Conservation (phyloP, 345 rosid genomes). For the Trapa bicornis region DNA sequence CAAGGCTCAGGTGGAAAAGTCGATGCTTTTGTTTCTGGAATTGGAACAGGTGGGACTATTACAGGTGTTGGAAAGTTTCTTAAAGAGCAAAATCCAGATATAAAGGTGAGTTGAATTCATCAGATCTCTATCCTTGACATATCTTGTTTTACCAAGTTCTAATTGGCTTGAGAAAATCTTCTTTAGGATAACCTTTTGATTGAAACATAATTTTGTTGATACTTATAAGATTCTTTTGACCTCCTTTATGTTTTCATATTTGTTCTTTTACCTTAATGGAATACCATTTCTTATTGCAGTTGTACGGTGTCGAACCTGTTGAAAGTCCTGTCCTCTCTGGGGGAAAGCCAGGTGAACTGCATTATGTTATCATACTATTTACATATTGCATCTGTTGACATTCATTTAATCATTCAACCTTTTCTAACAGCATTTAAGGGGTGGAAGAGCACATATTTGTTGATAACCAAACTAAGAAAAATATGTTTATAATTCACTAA, state of each 20-base stretch:
- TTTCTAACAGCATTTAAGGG: neutral
- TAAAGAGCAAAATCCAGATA: conserved; percentile 59
- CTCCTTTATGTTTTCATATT: neutral
- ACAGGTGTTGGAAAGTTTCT: conserved; percentile 83
- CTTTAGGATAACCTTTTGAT: neutral
- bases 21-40: conserved; percentile 81
- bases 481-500: neutral
- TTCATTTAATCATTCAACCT: neutral
- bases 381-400: neutral
- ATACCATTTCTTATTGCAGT: conserved; percentile 23
- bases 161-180: neutral
- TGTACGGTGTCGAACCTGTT: conserved; percentile 73
- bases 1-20: conserved; percentile 67
- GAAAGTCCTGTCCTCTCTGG: conserved; percentile 77
- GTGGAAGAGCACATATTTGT: neutral
- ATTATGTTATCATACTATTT: neutral
- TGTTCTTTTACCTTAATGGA: neutral
- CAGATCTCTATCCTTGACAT: neutral
- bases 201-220: neutral
- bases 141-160: neutral
- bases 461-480: neutral
- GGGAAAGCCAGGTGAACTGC: conserved; percentile 68
- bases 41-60: conserved; percentile 91
- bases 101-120: conserved; percentile 37
- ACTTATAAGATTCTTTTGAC: neutral